Percentiles rank a stretch among this genome's conserved stretches.
Conservation (phyloP, 768 basidiomycete species). For the Naganishia randhawae region DNA sequence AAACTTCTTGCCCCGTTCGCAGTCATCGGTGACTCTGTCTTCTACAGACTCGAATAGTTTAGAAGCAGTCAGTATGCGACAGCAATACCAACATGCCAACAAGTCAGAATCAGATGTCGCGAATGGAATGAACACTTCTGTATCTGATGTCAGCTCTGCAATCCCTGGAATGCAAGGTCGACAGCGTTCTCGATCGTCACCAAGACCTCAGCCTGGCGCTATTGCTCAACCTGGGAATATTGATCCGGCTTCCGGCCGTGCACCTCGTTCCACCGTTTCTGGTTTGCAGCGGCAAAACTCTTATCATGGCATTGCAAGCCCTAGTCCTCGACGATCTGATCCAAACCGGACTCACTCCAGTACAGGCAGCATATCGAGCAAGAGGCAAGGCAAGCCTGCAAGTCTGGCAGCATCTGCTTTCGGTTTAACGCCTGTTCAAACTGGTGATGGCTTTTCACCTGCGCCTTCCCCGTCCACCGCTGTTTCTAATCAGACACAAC, state of each 20-base stretch:
- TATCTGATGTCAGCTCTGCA: conserved; percentile 26
- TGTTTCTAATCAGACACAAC: conserved; percentile 30
- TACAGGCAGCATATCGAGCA: conserved; percentile 25
- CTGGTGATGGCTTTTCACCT: conserved; percentile 31
- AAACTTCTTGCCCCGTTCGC: conserved; percentile 21
- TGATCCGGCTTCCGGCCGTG: conserved; percentile 45
- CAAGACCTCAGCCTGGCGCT: conserved; percentile 23
- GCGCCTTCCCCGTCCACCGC: conserved; percentile 33
- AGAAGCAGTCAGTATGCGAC: conserved; percentile 2
- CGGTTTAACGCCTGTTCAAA: conserved; percentile 43
- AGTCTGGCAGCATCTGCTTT: conserved; percentile 49
- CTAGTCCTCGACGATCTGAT: conserved; percentile 43
- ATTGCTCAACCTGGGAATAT: conserved; percentile 32
- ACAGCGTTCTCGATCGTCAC: conserved; percentile 45
- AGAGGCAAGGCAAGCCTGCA: conserved; percentile 34
- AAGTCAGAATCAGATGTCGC: conserved; percentile 35
- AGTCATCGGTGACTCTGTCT: conserved; percentile 27
- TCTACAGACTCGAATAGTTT: conserved; percentile 24
- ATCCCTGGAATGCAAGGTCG: conserved; percentile 28
- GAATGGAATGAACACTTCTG: conserved; percentile 30
- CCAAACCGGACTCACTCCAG: conserved; percentile 42
- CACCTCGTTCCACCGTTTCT: conserved; percentile 35
- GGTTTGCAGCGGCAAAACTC: conserved; percentile 45
- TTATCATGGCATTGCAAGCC: conserved; percentile 40
- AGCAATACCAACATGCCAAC: conserved; percentile 16